Evolutionary conservation across 2,329 filamentous ascomycete genomes (phyloP).

Genomic region (Colletotrichum limetticola): DNA sequence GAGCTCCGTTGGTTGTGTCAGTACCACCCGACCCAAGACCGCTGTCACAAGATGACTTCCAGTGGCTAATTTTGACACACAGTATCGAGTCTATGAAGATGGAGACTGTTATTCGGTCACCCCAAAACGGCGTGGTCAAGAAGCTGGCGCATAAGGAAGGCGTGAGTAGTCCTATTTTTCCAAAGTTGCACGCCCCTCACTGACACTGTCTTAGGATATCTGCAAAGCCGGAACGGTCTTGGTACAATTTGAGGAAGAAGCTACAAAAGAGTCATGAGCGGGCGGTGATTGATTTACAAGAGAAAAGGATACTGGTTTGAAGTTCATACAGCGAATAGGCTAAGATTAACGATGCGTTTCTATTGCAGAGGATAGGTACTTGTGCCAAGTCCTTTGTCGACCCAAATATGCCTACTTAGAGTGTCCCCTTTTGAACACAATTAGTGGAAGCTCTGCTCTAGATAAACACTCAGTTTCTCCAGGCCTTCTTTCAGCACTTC

Average conservation of each 20-base stretch:
- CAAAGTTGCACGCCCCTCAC: constrained; percentile 14
- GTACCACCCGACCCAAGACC: constrained; percentile 42
- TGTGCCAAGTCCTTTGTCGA: background rate
- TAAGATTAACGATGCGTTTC: background rate
- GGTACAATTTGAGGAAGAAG: constrained; percentile 75
- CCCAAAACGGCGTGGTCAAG: constrained; percentile 77
- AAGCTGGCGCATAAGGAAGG: constrained; percentile 80
- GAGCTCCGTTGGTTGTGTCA: constrained; percentile 85
- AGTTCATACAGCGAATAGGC: background rate
- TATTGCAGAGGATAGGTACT: background rate
- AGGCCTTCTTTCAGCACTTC: constrained; percentile 75
- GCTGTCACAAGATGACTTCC: background rate
- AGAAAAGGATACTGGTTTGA: background rate
- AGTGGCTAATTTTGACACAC: constrained; percentile 38
- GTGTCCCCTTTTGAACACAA: background rate
- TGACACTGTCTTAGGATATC: constrained; percentile 67
- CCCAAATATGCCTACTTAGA: background rate
- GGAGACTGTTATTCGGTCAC: constrained; percentile 85
- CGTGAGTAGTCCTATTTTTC: constrained; percentile 58
- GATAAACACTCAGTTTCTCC: constrained; percentile 55
- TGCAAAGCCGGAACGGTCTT: constrained; percentile 81
- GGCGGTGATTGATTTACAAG: background rate
- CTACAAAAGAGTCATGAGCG: constrained; percentile 32
- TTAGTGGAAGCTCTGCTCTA: constrained; percentile 37
- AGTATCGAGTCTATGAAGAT: constrained; percentile 91